Evolutionary conservation across 129 eudicot genomes (phyloP).

Genomic region (Mikania micrantha): DNA sequence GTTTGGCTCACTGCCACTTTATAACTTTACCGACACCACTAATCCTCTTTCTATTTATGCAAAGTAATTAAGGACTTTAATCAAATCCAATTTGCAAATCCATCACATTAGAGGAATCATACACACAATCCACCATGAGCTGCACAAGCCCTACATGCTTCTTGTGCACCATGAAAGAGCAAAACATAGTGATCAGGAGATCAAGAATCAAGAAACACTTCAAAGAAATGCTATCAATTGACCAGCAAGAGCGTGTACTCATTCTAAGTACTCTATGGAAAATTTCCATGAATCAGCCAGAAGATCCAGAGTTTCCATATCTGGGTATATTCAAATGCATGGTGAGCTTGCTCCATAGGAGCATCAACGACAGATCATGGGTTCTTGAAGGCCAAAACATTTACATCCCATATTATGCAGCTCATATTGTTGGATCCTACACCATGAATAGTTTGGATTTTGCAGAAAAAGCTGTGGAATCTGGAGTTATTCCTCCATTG

Average conservation of each 20-base stretch:
- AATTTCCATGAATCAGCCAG: slow-evolving; percentile 73
- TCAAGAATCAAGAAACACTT: slow-evolving; percentile 42
- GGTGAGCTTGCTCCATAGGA: slow-evolving; percentile 44
- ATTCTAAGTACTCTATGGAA: slow-evolving; percentile 67
- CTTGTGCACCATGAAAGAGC: slow-evolving; percentile 82
- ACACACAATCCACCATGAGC: slow-evolving; percentile 21
- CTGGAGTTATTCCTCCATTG: slow-evolving; percentile 62
- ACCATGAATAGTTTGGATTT: slow-evolving; percentile 60
- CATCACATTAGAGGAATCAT: slow-evolving; percentile 13
- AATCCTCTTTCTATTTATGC: slow-evolving; percentile 12
- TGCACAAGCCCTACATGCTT: slow-evolving; percentile 60
- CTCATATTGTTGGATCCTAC: slow-evolving; percentile 82
- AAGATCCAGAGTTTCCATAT: slow-evolving; percentile 67
- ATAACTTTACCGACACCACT: slow-evolving; percentile 44
- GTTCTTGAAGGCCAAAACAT: slow-evolving; percentile 60
- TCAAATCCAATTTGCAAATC: slow-evolving; percentile 26
- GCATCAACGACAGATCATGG: slow-evolving; percentile 55
- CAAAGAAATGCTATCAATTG: slow-evolving; percentile 31
- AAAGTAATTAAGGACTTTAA: slow-evolving; percentile 6
- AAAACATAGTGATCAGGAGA: slow-evolving; percentile 38
- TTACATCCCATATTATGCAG: slow-evolving; percentile 77
- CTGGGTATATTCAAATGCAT: slow-evolving; percentile 79
- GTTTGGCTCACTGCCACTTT: slow-evolving; percentile 37
- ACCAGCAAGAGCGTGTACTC: slow-evolving; percentile 58
- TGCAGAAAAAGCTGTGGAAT: slow-evolving; percentile 50